Conservation (phyloP, 306 rosid species). For the Trifolium dubium region DNA sequence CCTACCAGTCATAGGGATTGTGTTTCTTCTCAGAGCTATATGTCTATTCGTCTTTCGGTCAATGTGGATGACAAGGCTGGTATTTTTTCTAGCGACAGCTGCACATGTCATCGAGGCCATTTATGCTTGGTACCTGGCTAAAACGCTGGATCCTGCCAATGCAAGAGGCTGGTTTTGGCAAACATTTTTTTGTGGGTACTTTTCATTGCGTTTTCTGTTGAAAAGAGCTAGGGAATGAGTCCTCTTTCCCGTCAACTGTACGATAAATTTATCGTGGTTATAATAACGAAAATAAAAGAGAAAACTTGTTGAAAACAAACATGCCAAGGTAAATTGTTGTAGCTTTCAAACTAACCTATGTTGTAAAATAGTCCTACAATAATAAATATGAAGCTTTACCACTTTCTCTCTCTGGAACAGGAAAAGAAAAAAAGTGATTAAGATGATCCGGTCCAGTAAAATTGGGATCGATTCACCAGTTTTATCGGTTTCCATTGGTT, state of each 20-base stretch:
- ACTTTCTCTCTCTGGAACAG: no score
- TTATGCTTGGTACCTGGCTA: constrained; percentile 78
- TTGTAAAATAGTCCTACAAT: no score
- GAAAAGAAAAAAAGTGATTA: no score
- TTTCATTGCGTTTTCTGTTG: constrained; percentile 79
- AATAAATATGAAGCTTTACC: no score
- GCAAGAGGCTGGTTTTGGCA: constrained; percentile 91
- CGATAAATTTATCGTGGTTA: not conserved
- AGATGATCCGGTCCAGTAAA: no score
- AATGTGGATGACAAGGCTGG: constrained; percentile 54
- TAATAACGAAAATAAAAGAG: not conserved
- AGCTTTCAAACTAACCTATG: no score
- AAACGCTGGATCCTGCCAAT: constrained; percentile 77
- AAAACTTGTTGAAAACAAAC: no score
- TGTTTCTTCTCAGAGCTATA: constrained; percentile 56
- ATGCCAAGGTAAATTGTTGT: no score
- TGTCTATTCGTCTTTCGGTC: constrained; percentile 70
- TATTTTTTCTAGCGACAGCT: constrained; percentile 48
- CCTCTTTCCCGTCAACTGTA: not conserved
- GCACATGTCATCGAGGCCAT: constrained; percentile 64
- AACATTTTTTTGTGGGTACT: constrained; percentile 67
- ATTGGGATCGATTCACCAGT: no score
- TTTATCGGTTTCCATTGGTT: no score
- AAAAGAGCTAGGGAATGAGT: constrained; percentile 57
- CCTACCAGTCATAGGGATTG: constrained; percentile 73